Conservation (phyloP, 2,329 filamentous ascomycete species). For the Dactylella cylindrospora region DNA sequence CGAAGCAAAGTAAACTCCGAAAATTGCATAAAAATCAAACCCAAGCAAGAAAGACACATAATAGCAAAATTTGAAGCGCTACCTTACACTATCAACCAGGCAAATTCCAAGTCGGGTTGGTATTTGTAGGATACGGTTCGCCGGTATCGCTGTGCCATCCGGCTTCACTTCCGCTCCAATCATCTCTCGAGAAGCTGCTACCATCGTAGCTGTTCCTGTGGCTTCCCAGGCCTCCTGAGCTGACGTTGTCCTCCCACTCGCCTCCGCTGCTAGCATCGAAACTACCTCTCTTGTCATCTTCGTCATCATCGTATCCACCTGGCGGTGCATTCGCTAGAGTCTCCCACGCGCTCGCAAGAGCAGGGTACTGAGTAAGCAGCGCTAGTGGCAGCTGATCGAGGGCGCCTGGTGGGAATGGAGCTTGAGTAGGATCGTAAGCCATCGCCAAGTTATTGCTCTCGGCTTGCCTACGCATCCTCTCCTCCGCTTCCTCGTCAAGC, state of each 20-base stretch:
- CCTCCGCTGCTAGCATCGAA: slow-evolving; percentile 50
- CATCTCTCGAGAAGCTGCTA: slow-evolving; percentile 43
- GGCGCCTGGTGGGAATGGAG: slow-evolving; percentile 58
- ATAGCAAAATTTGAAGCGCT: background rate
- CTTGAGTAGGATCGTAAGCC: slow-evolving; percentile 56
- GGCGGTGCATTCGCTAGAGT: slow-evolving; percentile 65
- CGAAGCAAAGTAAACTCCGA: background rate
- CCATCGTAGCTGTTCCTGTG: slow-evolving; percentile 48
- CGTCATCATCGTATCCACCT: slow-evolving; percentile 71
- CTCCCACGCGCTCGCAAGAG: slow-evolving; percentile 84
- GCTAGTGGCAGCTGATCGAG: slow-evolving; percentile 78
- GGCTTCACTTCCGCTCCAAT: slow-evolving; percentile 45
- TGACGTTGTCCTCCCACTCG: slow-evolving; percentile 47
- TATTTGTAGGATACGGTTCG: slow-evolving; percentile 20
- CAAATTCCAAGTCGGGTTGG: slow-evolving; percentile 21
- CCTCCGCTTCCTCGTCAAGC: slow-evolving; percentile 86
- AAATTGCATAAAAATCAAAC: background rate
- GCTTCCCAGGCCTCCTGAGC: slow-evolving; percentile 46
- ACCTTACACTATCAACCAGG: slow-evolving; percentile 9
- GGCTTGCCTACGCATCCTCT: slow-evolving; percentile 60
- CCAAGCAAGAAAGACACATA: background rate
- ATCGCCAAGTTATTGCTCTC: slow-evolving; percentile 64
- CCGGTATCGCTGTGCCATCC: slow-evolving; percentile 38
- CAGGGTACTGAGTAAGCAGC: slow-evolving; percentile 86
- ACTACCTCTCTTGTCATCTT: slow-evolving; percentile 61